These are phyloP conservation scores for Nicotiana obtusifolia DNA, from an alignment of 257 asterid species.

Conservation along the genomic window DNA sequence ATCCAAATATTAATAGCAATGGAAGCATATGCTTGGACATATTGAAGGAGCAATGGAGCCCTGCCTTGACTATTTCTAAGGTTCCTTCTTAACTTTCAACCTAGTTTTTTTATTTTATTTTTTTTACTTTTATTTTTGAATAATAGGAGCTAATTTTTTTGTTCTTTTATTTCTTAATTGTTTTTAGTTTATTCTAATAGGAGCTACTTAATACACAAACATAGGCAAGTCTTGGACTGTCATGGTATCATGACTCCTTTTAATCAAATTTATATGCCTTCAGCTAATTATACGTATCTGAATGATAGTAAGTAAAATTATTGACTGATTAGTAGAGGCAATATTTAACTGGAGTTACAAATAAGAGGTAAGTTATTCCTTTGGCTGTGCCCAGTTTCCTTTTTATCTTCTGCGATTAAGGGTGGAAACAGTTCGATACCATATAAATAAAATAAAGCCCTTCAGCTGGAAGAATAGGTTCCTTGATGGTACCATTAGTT, in stretches of 20 bases:
- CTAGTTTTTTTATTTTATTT: background rate
- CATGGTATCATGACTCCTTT: background rate
- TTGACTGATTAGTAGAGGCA: background rate
- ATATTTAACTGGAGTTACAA: background rate
- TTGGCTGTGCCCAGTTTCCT: background rate
- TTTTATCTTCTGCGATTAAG: too few relatives aligned
- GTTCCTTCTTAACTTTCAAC: background rate
- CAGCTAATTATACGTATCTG: background rate
- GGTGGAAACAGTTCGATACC: background rate
- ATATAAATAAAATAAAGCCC: background rate
- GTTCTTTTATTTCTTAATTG: too few relatives aligned
- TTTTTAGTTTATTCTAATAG: background rate
- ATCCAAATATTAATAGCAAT: conserved; percentile 27
- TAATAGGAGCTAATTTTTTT: background rate
- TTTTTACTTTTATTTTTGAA: background rate
- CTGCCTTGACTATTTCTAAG: conserved; percentile 27
- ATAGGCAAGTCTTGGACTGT: background rate
- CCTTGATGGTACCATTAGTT: background rate
- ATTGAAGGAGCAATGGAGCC: conserved; percentile 32
- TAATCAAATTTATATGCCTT: background rate
- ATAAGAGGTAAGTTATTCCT: background rate
- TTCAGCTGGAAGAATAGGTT: background rate
- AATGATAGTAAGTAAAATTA: background rate
- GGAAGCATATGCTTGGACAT: conserved; percentile 27
- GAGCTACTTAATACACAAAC: background rate